phyloP scores from a whole-genome alignment of 2,329 filamentous ascomycete genomes.

The Fusarium praegraminearum region DNA sequence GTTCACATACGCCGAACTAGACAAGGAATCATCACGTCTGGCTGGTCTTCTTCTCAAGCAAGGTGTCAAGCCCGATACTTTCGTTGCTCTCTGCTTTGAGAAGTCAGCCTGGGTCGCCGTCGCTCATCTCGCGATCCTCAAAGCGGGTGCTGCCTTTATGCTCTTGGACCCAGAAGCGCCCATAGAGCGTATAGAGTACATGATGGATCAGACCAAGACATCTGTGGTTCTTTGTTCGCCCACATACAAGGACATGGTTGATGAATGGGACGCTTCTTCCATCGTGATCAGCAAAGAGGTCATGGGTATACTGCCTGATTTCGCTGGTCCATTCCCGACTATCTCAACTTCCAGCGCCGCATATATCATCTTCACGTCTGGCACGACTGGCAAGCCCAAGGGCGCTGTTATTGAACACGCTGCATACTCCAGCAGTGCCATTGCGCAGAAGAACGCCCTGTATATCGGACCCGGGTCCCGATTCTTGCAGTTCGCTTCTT shows the following conservation, averaged over 20 bases:
- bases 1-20: constrained; percentile 9
- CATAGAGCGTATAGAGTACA: not conserved
- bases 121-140: constrained; percentile 12
- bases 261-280: not conserved
- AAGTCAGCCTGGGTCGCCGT: constrained; percentile 14
- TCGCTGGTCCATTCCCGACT: not conserved
- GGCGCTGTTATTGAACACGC: constrained; percentile 57
- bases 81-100: constrained; percentile 12
- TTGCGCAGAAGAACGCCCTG: constrained; percentile 44
- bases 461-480: constrained; percentile 60
- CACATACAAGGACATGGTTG: not conserved
- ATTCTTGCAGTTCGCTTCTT: constrained; percentile 62
- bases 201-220: constrained; percentile 5
- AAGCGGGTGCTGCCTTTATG: constrained; percentile 10
- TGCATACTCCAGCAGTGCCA: constrained; percentile 64
- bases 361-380: constrained; percentile 49
- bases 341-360: constrained; percentile 23
- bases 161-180: constrained; percentile 12
- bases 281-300: not conserved
- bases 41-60: not conserved
- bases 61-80: not conserved
- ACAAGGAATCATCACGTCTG: not conserved
- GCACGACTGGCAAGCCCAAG: constrained; percentile 48
- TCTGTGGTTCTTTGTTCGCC: not conserved
- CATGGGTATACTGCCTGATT: not conserved